A percentile compares a stretch with the other conserved stretches of the same genome.
Conservation (phyloP, 2,329 filamentous ascomycete genomes). For the Hypomyces perniciosus region DNA sequence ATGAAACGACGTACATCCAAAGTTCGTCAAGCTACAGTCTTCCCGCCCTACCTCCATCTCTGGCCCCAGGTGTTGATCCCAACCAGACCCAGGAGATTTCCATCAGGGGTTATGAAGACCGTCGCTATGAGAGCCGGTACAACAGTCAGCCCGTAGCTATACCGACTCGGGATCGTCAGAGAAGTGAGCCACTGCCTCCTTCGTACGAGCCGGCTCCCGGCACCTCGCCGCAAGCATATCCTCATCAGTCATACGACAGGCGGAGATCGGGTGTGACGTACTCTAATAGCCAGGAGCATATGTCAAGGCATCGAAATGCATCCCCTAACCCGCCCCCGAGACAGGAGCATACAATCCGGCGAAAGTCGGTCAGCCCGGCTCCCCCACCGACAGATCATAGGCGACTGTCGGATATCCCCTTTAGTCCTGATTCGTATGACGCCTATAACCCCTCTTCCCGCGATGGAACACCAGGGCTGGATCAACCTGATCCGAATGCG, state of each 20-base stretch:
- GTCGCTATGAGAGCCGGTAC: slow-evolving; percentile 42
- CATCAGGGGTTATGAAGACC: slow-evolving; percentile 52
- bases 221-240: slow-evolving; percentile 26
- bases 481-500: slow-evolving; percentile 49
- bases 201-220: slow-evolving; percentile 23
- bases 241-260: slow-evolving; percentile 39
- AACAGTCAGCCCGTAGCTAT: slow-evolving; percentile 34
- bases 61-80: slow-evolving; percentile 57
- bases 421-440: slow-evolving; percentile 71
- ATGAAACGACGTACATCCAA: slow-evolving; percentile 29
- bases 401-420: slow-evolving; percentile 58
- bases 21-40: slow-evolving; percentile 34
- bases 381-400: slow-evolving; percentile 47
- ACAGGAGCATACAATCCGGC: slow-evolving; percentile 49
- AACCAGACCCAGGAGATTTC: slow-evolving; percentile 50
- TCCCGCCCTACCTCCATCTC: slow-evolving; percentile 47
- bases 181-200: slow-evolving; percentile 24
- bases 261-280: slow-evolving; percentile 34
- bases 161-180: slow-evolving; percentile 37
- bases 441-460: slow-evolving; percentile 56
- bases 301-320: slow-evolving; percentile 23
- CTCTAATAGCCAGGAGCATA: slow-evolving; percentile 26
- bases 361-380: slow-evolving; percentile 70
- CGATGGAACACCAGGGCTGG: slow-evolving; percentile 20
- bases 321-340: slow-evolving; percentile 38